A percentile compares a stretch with the other conserved stretches of the same genome.
Conservation (phyloP, 1,284 basidiomycete genomes). For the Gymnopus androsaceus region DNA sequence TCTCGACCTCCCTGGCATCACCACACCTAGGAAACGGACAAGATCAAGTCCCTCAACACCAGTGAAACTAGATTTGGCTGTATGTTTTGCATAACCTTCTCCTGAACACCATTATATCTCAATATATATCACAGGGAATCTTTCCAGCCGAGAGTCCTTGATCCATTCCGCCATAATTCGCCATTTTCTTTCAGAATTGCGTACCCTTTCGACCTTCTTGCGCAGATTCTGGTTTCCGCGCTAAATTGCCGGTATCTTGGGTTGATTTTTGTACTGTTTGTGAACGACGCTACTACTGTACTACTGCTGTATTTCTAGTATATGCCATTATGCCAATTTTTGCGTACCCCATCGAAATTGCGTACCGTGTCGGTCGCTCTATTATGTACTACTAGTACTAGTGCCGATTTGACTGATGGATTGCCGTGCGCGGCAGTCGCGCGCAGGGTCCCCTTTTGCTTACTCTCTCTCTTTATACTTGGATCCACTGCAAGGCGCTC, state of each 20-base stretch:
- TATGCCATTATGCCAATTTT: too few species aligned
- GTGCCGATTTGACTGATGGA: too few species aligned
- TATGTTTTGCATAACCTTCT: background rate
- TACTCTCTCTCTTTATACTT: too few species aligned
- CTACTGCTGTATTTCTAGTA: too few species aligned
- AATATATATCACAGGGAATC: background rate
- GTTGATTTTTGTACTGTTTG: too few species aligned
- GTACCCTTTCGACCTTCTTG: background rate
- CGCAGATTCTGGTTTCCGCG: background rate
- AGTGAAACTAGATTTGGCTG: background rate
- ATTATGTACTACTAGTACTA: too few species aligned
- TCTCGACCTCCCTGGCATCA: background rate
- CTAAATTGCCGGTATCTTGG: too few species aligned
- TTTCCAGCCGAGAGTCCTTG: slow-evolving; percentile 1
- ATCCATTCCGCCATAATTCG: background rate
- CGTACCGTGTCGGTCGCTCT: too few species aligned
- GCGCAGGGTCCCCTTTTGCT: too few species aligned
- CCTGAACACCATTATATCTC: background rate
- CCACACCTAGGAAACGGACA: slow-evolving; percentile 2
- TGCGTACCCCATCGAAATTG: too few species aligned
- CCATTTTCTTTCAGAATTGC: background rate
- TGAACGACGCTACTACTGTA: too few species aligned
- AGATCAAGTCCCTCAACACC: slow-evolving; percentile 17
- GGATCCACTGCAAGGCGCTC: background rate
- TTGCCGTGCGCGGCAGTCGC: too few species aligned